phyloP scores from a whole-genome alignment of 2,329 filamentous ascomycete genomes.

The Monilinia polystroma region DNA sequence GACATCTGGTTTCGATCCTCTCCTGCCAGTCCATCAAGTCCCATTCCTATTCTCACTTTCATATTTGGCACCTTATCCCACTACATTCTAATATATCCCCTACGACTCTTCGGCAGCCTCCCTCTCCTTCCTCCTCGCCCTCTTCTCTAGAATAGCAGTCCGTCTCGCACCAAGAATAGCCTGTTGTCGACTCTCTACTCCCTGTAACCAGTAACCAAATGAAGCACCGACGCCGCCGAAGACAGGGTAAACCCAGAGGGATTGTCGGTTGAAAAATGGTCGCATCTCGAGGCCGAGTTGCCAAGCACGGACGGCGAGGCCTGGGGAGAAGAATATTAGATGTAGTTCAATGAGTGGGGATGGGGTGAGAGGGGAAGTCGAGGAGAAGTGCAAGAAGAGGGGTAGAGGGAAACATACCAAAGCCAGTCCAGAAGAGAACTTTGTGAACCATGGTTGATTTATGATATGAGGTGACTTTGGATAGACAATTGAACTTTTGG shows the following conservation, averaged over 20 bases:
- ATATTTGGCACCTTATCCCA: not conserved
- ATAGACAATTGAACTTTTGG: not conserved
- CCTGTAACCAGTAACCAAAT: conserved; percentile 96
- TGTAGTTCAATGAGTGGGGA: conserved; percentile 15
- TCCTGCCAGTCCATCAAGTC: not conserved
- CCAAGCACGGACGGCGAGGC: conserved; percentile 88
- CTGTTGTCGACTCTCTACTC: conserved; percentile 80
- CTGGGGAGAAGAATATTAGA: conserved; percentile 49
- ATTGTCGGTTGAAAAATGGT: conserved; percentile 80
- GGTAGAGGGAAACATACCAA: conserved; percentile 61
- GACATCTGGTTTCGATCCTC: not conserved
- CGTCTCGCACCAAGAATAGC: conserved; percentile 76
- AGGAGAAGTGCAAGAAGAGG: conserved; percentile 8
- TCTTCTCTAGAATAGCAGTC: conserved; percentile 81
- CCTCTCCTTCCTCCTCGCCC: conserved; percentile 70
- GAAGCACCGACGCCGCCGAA: conserved; percentile 83
- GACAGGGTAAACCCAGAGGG: conserved; percentile 87
- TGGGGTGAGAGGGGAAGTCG: conserved; percentile 20
- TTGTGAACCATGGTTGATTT: conserved; percentile 44
- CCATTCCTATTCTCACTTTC: not conserved
- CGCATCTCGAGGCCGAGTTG: conserved; percentile 99
- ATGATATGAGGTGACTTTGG: conserved; percentile 14
- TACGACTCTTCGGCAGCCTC: conserved; percentile 47
- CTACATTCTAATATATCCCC: not conserved
- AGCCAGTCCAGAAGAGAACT: conserved; percentile 82